phyloP scores from a whole-genome alignment of 2,329 filamentous ascomycete genomes.

The Lecanicillium sp. region DNA sequence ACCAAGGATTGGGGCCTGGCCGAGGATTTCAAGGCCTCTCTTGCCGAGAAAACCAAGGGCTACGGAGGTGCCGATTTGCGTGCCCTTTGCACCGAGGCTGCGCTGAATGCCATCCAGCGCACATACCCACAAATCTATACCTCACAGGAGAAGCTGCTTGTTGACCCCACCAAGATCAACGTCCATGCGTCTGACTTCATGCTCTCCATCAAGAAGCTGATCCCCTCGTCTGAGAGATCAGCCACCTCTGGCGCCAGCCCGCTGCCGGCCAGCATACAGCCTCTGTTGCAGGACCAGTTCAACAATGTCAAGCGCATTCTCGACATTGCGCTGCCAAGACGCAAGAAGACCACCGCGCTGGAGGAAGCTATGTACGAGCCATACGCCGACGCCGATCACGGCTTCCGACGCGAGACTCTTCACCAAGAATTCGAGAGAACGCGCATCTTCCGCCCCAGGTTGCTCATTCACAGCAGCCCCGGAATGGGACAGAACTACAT shows the following conservation, averaged over 20 bases:
- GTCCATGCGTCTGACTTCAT: slow-evolving; percentile 94
- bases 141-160: slow-evolving; percentile 81
- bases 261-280: slow-evolving; percentile 72
- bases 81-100: slow-evolving; percentile 91
- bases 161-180: slow-evolving; percentile 77
- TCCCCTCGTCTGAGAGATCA: slow-evolving; percentile 89
- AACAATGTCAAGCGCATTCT: slow-evolving; percentile 61
- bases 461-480: slow-evolving; percentile 72
- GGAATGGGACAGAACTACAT: slow-evolving; percentile 96
- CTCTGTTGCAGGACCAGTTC: slow-evolving; percentile 70
- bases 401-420: slow-evolving; percentile 76
- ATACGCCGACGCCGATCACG: slow-evolving; percentile 72
- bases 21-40: slow-evolving; percentile 69
- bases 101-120: slow-evolving; percentile 89
- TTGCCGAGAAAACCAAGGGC: slow-evolving; percentile 87
- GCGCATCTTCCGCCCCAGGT: slow-evolving; percentile 79
- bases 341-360: slow-evolving; percentile 80
- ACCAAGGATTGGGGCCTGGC: slow-evolving; percentile 89
- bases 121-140: slow-evolving; percentile 95
- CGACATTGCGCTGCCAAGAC: slow-evolving; percentile 72
- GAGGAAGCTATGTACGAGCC: slow-evolving; percentile 92
- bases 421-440: slow-evolving; percentile 77
- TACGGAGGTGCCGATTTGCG: slow-evolving; percentile 94
- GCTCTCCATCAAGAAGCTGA: slow-evolving; percentile 92
- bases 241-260: slow-evolving; percentile 78